These are phyloP conservation scores for Cryptococcus jaspeensis DNA, from an alignment of 1,284 basidiomycete genomes.

Conservation along the genomic window DNA sequence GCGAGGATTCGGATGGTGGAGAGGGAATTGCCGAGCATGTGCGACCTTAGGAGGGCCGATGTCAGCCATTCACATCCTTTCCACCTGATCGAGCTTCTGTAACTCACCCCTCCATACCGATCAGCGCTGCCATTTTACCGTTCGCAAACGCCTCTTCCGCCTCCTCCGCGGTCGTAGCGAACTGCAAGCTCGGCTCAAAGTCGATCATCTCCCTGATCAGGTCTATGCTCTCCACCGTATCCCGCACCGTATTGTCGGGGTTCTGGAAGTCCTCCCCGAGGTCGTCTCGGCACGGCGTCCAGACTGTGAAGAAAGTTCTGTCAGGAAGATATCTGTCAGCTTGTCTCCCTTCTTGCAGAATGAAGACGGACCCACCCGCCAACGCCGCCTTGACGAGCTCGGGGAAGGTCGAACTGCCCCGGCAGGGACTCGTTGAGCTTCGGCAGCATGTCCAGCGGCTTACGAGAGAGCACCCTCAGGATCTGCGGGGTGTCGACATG, in stretches of 20 bases:
- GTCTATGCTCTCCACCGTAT: constrained; percentile 87
- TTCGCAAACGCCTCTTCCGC: constrained; percentile 59
- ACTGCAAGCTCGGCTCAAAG: constrained; percentile 33
- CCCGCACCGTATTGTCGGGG: constrained; percentile 54
- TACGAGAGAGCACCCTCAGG: constrained; percentile 4
- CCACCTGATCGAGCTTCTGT: constrained; percentile 56
- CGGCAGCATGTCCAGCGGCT: constrained; percentile 7
- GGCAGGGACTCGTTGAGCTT: constrained; percentile 44
- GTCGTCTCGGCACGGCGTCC: constrained; percentile 56
- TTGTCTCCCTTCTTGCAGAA: constrained; percentile 45
- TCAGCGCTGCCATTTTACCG: constrained; percentile 72
- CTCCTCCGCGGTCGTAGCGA: constrained; percentile 52
- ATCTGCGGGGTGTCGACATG: constrained; percentile 14
- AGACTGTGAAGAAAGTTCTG: constrained; percentile 73
- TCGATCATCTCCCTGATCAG: constrained; percentile 66
- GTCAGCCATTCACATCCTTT: constrained; percentile 36
- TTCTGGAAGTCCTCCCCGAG: constrained; percentile 61
- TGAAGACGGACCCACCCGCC: constrained; percentile 57
- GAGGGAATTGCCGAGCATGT: constrained; percentile 83
- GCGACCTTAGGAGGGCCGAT: constrained; percentile 51
- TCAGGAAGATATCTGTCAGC: background rate
- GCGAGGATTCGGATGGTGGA: constrained; percentile 70
- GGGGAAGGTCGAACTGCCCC: constrained; percentile 76
- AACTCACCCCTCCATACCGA: constrained; percentile 63
- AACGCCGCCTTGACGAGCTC: constrained; percentile 67